phyloP scores from a whole-genome alignment of 1,139 yeast species.

The Saccharomyces hybrid region DNA sequence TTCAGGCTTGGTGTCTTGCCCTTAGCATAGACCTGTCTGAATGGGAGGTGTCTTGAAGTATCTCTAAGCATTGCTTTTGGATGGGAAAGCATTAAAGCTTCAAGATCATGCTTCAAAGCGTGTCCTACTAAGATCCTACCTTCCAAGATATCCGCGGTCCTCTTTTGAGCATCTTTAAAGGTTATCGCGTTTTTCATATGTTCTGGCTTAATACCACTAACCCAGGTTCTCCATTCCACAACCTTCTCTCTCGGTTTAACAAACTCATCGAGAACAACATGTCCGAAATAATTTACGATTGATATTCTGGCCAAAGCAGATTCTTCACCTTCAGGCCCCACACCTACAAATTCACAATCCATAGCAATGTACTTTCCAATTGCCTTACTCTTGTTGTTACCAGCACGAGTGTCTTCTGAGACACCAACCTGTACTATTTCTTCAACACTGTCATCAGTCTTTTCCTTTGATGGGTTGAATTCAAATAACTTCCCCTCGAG shows the following conservation, averaged over 20 bases:
- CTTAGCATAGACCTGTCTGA: conserved; percentile 44
- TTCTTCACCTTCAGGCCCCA: conserved; percentile 61
- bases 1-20: conserved; percentile 72
- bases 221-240: conserved; percentile 90
- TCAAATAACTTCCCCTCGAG: conserved; percentile 20
- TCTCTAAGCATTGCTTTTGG: conserved; percentile 63
- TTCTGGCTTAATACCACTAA: conserved; percentile 73
- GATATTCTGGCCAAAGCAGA: conserved; percentile 83
- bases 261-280: conserved; percentile 58
- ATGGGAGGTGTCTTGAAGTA: conserved; percentile 58
- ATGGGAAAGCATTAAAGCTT: conserved; percentile 57
- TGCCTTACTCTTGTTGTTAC: conserved; percentile 27
- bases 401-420: conserved; percentile 6
- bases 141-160: conserved; percentile 43
- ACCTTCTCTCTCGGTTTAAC: conserved; percentile 71
- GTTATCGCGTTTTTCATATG: conserved; percentile 61
- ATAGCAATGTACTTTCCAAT: conserved; percentile 72
- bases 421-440: conserved; percentile 3
- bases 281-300: conserved; percentile 75
- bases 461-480: conserved; percentile 9
- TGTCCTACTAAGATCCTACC: conserved; percentile 71
- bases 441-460: neutral
- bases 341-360: conserved; percentile 94
- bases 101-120: conserved; percentile 72
- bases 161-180: conserved; percentile 58